phyloP scores from a whole-genome alignment of 306 rosid genomes.

The Hylodesmum podocarpum region DNA sequence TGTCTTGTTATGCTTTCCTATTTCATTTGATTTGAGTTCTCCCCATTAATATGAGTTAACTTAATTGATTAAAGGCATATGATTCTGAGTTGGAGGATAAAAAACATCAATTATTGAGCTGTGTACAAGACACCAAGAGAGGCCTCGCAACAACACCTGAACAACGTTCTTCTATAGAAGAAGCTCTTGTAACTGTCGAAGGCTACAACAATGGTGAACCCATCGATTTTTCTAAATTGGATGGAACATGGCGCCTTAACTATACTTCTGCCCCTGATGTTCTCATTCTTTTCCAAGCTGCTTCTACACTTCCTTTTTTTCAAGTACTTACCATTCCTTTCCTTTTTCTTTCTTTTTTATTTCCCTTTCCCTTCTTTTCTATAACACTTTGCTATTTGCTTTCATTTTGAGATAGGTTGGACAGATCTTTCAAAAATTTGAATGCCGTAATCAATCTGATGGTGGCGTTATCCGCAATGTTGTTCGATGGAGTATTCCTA shows the following conservation, averaged over 20 bases:
- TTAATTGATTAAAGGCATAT: slow-evolving; percentile 43
- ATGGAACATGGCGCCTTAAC: slow-evolving; percentile 94
- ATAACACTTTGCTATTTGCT: not conserved
- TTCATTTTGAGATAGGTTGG: slow-evolving; percentile 60
- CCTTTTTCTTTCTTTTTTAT: not conserved
- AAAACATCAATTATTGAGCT: slow-evolving; percentile 56
- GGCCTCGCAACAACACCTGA: slow-evolving; percentile 75
- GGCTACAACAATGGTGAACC: slow-evolving; percentile 55
- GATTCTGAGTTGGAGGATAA: slow-evolving; percentile 62
- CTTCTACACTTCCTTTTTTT: slow-evolving; percentile 80
- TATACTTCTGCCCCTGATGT: slow-evolving; percentile 94
- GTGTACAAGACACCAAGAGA: slow-evolving; percentile 75
- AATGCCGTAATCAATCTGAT: slow-evolving; percentile 54
- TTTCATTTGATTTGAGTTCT: too few species aligned
- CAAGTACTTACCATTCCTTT: slow-evolving; percentile 44
- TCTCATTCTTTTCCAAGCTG: slow-evolving; percentile 83
- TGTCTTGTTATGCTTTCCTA: not conserved
- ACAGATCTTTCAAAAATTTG: slow-evolving; percentile 91
- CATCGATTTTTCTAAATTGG: slow-evolving; percentile 55
- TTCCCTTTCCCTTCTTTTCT: not conserved
- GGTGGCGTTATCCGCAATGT: slow-evolving; percentile 75
- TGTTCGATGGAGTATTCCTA: slow-evolving; percentile 90
- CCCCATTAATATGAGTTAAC: too few species aligned
- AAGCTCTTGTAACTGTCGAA: slow-evolving; percentile 83
- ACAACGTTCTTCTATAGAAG: slow-evolving; percentile 79